A percentile compares a stretch with the other conserved stretches of the same genome.
Evolutionary conservation across 129 eudicot species (phyloP).

Genomic region (Flaveria trinervia): DNA sequence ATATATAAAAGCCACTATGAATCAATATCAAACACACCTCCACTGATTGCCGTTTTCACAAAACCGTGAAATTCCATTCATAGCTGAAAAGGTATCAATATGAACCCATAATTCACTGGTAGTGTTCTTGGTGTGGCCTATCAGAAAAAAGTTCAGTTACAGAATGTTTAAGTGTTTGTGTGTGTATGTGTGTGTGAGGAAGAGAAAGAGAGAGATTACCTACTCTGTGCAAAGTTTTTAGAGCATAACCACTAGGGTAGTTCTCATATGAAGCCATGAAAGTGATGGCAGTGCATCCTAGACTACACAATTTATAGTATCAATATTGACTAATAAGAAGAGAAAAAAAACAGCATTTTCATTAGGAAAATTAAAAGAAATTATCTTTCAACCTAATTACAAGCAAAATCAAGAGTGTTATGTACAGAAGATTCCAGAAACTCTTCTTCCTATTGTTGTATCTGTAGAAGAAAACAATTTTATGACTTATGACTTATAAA

Average conservation of each 20-base stretch:
- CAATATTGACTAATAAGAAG: slow-evolving; percentile 14
- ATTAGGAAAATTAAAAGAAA: background rate
- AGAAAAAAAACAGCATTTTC: background rate
- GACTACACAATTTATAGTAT: slow-evolving; percentile 56
- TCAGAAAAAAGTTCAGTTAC: background rate
- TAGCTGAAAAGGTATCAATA: slow-evolving; percentile 86
- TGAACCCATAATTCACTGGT: slow-evolving; percentile 65
- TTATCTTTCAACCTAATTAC: slow-evolving; percentile 60
- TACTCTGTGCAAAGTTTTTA: slow-evolving; percentile 60
- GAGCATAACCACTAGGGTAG: slow-evolving; percentile 92
- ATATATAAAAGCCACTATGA: background rate
- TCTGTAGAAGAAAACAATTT: slow-evolving; percentile 45
- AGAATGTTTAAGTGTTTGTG: background rate
- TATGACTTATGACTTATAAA: background rate
- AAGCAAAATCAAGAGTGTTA: slow-evolving; percentile 56
- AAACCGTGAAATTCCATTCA: slow-evolving; percentile 94
- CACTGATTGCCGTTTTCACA: slow-evolving; percentile 75
- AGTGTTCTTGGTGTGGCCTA: slow-evolving; percentile 54
- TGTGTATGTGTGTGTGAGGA: background rate
- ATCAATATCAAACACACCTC: slow-evolving; percentile 54
- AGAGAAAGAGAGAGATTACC: slow-evolving; percentile 43
- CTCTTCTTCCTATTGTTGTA: slow-evolving; percentile 90
- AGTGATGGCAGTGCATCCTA: slow-evolving; percentile 62
- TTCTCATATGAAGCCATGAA: slow-evolving; percentile 94
- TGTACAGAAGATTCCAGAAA: slow-evolving; percentile 65